Evolutionary conservation across 208 protist genomes (phyloP), one percentile per base, ranked within the genome.

Genomic region (Trypanosomatidae sp.): DNA sequence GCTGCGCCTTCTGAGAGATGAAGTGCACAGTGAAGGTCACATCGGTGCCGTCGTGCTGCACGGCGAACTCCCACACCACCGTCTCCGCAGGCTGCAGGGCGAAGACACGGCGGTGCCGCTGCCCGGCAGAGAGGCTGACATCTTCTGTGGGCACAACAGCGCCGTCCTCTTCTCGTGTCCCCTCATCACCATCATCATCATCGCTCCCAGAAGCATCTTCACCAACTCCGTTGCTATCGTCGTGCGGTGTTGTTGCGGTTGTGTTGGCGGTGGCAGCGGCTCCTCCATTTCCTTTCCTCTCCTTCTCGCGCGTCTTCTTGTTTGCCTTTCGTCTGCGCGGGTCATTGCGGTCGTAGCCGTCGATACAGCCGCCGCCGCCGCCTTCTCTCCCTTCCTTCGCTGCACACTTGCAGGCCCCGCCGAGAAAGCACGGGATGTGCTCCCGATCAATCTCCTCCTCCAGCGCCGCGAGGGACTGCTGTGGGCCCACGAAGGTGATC

Each of bases 1-100:
- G 33, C 2, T 22, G 19, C 0, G 43, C 33, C 8, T 33, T 43
- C 22, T 76, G 55, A 3, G 73, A 67, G 3, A 85, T 58, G 70
- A 89, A 93, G 41, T 80, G 65, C 25, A 70, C 76, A 3, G 75
- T 62, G 50, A 91, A 91, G 22, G 36, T 46, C 47, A 91, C 67
- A 28, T 70, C 78, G 0, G 9, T 46, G 22, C 76, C 33, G 13
- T 73, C 67, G 19, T 79, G 43, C 53, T n/a, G 10, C n/a, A 87
- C 81, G 0, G 49, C 58, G 55, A 88, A 93, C 52, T 93, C 89
- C 86, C 89, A 93, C 28, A 79, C 70, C 39, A 91, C 69, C 64
- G 86, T 85, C 25, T 91, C 84, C 15, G 66, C 17, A 0, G 59
- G 30, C 17, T 49, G 33, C 36, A 93, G 25, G 41, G 25, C 59